Base-by-base conservation (phyloP, 345 rosid species). In the Melaleuca alternifolia region DNA sequence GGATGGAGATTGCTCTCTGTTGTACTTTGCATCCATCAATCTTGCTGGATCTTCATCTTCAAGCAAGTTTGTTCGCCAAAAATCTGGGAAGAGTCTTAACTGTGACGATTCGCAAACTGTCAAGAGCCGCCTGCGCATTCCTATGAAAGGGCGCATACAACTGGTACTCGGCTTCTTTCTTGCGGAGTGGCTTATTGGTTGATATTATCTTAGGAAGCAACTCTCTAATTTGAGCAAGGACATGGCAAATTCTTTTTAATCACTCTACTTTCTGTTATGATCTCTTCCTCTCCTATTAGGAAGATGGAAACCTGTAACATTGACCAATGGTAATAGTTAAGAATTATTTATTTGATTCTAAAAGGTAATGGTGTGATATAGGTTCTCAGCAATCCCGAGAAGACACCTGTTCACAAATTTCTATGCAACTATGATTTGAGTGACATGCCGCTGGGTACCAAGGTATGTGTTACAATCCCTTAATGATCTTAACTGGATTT, bases 381-480 rank as follows among this genome's bases (percentile, higher is more conserved):
- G 98, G 99, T 97, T 87, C 94, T 97, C 85, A 97, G 99, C 94
- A 97, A 97, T 89, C 99, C 99, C 61, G 99, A 97, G 90, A 97
- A 95, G 91, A 97, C 99, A 14, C 99, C 98, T 48, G 91, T 97
- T 85, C 99, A 97, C 95, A 97, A 95, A 28, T 96, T 95, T 91
- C 91, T 97, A 85, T 97, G 99, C 94, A 94, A 93, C 91, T 97
- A 97, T 90, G 99, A 97, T 93, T 88, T 97, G 92, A 96, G 93
- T 88, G 96, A 94, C 92, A 97, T 97, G 99, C 98, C 99, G 10
- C 92, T 95, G 37, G 97, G 99, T 75, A 93, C 97, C 71, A 94
- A 94, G 87, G 97, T 94, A 89, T 90, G 91, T 11, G 26, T 33
- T 18, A 71, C 4, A 37, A 71, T 71, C 48, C 81, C 26, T 18